These are phyloP conservation scores for Penicillium sp. DNA, from an alignment of 2,329 filamentous ascomycete species.

Conservation along the genomic window DNA sequence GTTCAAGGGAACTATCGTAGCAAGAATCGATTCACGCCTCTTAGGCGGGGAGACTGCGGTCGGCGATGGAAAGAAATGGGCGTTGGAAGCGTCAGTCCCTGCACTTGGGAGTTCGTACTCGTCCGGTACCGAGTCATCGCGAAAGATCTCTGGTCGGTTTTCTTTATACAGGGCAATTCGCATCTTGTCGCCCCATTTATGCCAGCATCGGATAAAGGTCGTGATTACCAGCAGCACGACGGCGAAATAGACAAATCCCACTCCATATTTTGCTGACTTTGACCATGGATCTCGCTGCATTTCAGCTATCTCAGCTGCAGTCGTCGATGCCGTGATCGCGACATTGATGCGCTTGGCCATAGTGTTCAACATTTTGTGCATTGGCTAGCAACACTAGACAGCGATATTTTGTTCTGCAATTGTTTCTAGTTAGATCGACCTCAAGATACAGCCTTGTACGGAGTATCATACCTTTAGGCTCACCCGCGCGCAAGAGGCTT, in stretches of 20 bases:
- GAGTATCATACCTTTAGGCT: not conserved
- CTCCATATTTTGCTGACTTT: slow-evolving; percentile 77
- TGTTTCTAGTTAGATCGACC: not conserved
- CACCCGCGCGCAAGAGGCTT: not conserved
- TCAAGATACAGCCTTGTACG: not conserved
- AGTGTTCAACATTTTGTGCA: slow-evolving; percentile 16
- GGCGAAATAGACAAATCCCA: slow-evolving; percentile 86
- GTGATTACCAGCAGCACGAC: slow-evolving; percentile 67
- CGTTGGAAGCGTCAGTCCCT: slow-evolving; percentile 59
- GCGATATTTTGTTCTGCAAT: not conserved
- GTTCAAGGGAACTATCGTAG: slow-evolving; percentile 71
- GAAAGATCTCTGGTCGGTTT: slow-evolving; percentile 64
- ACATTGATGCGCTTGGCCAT: slow-evolving; percentile 53
- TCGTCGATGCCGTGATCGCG: slow-evolving; percentile 54
- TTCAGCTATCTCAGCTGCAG: slow-evolving; percentile 55
- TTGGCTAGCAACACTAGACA: not conserved
- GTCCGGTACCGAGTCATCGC: slow-evolving; percentile 54
- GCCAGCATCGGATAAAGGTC: slow-evolving; percentile 71
- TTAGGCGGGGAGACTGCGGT: slow-evolving; percentile 57
- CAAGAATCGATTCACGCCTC: slow-evolving; percentile 66
- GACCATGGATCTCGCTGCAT: slow-evolving; percentile 71
- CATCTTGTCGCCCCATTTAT: slow-evolving; percentile 91
- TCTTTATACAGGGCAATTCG: slow-evolving; percentile 86
- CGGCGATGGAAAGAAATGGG: slow-evolving; percentile 72
- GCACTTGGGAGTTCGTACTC: slow-evolving; percentile 63